These are phyloP conservation scores for Cystodermella granulosa DNA, from an alignment of 1,284 basidiomycete genomes.

Conservation along the genomic window DNA sequence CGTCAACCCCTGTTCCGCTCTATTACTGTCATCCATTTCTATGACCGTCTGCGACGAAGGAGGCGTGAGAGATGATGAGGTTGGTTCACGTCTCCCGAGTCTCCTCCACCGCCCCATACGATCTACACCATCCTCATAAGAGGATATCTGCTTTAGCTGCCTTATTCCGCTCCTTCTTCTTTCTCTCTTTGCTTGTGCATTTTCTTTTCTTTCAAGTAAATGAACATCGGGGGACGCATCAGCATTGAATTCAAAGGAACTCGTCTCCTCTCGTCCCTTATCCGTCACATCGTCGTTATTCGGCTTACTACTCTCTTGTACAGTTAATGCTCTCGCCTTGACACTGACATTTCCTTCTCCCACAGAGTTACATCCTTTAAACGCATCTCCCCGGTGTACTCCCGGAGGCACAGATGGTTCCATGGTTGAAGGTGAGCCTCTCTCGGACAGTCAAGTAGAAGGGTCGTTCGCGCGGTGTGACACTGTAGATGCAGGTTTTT, in stretches of 20 bases:
- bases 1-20: too few relatives aligned
- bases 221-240: neutral
- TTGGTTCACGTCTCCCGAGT: constrained; percentile 46
- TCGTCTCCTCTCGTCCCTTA: neutral
- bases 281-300: constrained; percentile 8
- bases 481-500: constrained; percentile 4
- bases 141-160: constrained; percentile 49
- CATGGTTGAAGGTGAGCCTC: constrained; percentile 78
- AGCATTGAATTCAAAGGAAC: too few relatives aligned
- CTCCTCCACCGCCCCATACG: constrained; percentile 63
- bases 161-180: constrained; percentile 11
- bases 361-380: constrained; percentile 42
- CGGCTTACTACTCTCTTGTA: too few relatives aligned
- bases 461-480: constrained; percentile 64
- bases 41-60: too few relatives aligned
- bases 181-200: constrained; percentile 18
- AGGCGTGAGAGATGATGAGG: too few relatives aligned
- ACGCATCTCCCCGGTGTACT: constrained; percentile 54
- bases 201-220: constrained; percentile 15
- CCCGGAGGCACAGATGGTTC: constrained; percentile 71
- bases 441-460: constrained; percentile 73
- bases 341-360: constrained; percentile 13
- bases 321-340: too few relatives aligned
- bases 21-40: too few relatives aligned
- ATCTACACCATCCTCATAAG: constrained; percentile 67